These are phyloP conservation scores for Viola odorata DNA, from an alignment of 345 rosid genomes.

Conservation along the genomic window DNA sequence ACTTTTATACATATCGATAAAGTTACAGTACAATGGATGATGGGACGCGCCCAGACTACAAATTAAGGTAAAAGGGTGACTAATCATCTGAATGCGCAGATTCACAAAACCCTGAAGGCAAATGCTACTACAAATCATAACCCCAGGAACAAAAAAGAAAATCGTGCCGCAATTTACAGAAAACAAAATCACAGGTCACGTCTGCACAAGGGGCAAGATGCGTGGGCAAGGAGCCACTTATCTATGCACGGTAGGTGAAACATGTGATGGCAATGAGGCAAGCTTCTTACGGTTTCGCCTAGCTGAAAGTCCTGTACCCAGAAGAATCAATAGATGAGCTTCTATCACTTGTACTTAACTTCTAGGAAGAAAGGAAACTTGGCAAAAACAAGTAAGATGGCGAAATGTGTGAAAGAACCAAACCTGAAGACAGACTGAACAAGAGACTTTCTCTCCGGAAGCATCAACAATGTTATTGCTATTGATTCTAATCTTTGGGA, in stretches of 20 bases:
- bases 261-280: conserved; percentile 97
- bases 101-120: conserved; percentile 14
- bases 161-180: conserved; percentile 14
- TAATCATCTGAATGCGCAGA: conserved; percentile 11
- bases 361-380: neutral
- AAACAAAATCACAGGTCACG: conserved; percentile 51
- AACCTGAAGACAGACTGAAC: conserved; percentile 99
- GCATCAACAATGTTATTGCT: conserved; percentile 53
- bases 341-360: neutral
- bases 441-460: conserved; percentile 71
- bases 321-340: conserved; percentile 7
- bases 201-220: conserved; percentile 97
- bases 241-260: conserved; percentile 97
- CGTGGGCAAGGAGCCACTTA: conserved; percentile 83
- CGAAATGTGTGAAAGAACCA: neutral
- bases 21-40: conserved; percentile 17
- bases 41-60: conserved; percentile 4
- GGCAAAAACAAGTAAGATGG: neutral
- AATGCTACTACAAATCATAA: conserved; percentile 1
- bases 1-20: conserved; percentile 36
- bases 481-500: conserved; percentile 76
- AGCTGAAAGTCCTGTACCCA: conserved; percentile 81
- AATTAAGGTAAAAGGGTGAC: conserved; percentile 3
- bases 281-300: conserved; percentile 79
- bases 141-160: no score